Base-by-base conservation (phyloP, 176 grass and related monocot genomes). In the Hsuehochloa calcarea region DNA sequence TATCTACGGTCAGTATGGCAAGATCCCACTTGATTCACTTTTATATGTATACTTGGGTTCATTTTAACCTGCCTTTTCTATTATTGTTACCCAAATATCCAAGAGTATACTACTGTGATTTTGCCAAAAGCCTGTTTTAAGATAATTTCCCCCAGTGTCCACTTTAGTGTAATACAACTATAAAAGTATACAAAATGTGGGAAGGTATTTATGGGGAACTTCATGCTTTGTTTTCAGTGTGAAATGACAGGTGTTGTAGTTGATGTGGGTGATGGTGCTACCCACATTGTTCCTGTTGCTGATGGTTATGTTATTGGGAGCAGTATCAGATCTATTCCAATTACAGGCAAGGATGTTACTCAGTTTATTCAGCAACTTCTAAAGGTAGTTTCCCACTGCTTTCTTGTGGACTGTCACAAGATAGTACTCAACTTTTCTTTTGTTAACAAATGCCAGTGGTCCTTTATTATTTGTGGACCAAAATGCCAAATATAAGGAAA, bases 191-290 rank as follows among this genome's bases (percentile, higher is more conserved):
- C 31, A 34, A 34, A 1, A 34, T 34, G 31, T 29, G 29, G 29
- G 29, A 29, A 29, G 11, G 56, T 70, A 72, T 82, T 92, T 84
- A 89, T 82, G 54, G 54, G 68, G 68, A 85, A 29, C 25, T 80
- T 82, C 70, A 91, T 90, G 59, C 79, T 93, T 80, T 88, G 62
- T 85, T 86, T 92, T 89, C 90, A 99, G 96, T 99, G 96, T 95
- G 96, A 99, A 93, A 99, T 99, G 96, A 99, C 96, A 85, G 96
- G 96, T 81, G 96, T 99, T 74, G 91, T 99, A 55, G 93, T 99
- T 62, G 96, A 96, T 89, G 93, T 99, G 78, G 96, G 96, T 72
- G 93, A 99, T 79, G 96, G 96, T 46, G 96, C 91, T 75, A 99
- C 96, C 51, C 96, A 99, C 84, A 85, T 99, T 46, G 96, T 99